phyloP scores from a whole-genome alignment of 257 asterid genomes.

The Fraxinus americana region DNA sequence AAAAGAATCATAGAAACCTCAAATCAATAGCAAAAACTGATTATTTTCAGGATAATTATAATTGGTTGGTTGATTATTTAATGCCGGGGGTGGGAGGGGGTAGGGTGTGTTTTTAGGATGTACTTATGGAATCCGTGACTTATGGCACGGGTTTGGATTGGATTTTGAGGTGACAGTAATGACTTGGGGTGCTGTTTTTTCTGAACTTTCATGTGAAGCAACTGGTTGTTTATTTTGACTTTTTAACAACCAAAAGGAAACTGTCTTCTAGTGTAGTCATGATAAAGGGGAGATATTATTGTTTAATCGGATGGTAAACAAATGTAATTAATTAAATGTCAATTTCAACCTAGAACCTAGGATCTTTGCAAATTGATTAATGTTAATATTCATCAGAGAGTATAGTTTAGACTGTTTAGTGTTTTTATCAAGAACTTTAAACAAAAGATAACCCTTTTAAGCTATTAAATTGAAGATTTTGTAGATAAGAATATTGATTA shows the following conservation, averaged over 20 bases:
- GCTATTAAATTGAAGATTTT: not conserved
- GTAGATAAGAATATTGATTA: not conserved
- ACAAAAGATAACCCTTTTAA: not conserved
- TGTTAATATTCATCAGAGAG: not conserved
- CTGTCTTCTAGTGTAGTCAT: slow-evolving; percentile 23
- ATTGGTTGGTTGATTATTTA: not conserved
- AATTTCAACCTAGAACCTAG: slow-evolving; percentile 32
- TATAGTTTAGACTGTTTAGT: not conserved
- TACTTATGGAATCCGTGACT: slow-evolving; percentile 73
- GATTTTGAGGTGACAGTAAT: slow-evolving; percentile 52
- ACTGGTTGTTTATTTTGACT: slow-evolving; percentile 34
- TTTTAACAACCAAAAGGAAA: slow-evolving; percentile 17
- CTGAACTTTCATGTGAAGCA: slow-evolving; percentile 77
- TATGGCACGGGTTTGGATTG: slow-evolving; percentile 67
- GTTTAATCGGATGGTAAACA: slow-evolving; percentile 23
- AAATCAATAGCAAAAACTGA: not conserved
- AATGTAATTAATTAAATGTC: slow-evolving; percentile 31
- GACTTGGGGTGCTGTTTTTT: slow-evolving; percentile 44
- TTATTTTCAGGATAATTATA: not conserved
- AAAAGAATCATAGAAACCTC: not conserved
- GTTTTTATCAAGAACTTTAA: not conserved
- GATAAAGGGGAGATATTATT: slow-evolving; percentile 26
- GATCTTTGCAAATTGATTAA: slow-evolving; percentile 35
- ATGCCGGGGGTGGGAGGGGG: slow-evolving; percentile 14
- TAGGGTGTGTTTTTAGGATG: slow-evolving; percentile 31